A percentile compares a stretch with the other conserved stretches of the same genome.
Conservation (phyloP, 768 basidiomycete species). For the Kwoniella botswanensis region DNA sequence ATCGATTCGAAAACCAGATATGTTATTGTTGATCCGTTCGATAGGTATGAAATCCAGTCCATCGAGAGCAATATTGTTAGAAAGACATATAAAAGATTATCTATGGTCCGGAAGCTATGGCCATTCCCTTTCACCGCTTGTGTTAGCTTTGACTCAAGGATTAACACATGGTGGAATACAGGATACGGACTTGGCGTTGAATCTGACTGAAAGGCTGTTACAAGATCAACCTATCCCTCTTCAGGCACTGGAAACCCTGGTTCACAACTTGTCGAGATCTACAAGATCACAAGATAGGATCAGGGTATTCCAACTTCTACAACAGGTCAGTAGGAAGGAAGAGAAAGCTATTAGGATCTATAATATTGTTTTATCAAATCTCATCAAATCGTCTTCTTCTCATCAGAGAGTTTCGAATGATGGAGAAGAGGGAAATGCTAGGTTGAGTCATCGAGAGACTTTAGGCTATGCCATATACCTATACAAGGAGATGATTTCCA, state of each 20-base stretch:
- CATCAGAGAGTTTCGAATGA: not conserved
- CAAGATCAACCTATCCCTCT: slow-evolving; percentile 7
- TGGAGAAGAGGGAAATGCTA: not conserved
- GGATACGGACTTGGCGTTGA: slow-evolving; percentile 28
- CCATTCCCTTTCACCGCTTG: slow-evolving; percentile 4
- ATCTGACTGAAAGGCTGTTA: slow-evolving; percentile 16
- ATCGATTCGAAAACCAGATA: slow-evolving; percentile 14
- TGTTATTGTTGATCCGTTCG: slow-evolving; percentile 33
- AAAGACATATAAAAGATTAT: slow-evolving; percentile 47
- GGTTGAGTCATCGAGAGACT: slow-evolving; percentile 1
- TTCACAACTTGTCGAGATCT: slow-evolving; percentile 12
- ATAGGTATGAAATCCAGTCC: slow-evolving; percentile 23
- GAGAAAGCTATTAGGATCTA: slow-evolving; percentile 5
- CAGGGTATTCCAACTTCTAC: slow-evolving; percentile 20
- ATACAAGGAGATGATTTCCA: slow-evolving; percentile 38
- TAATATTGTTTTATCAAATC: slow-evolving; percentile 21
- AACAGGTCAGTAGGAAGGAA: not conserved
- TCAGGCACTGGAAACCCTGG: not conserved
- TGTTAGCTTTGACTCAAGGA: slow-evolving; percentile 31
- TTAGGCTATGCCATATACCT: slow-evolving; percentile 27
- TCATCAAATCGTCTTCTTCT: not conserved
- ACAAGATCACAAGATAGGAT: slow-evolving; percentile 11
- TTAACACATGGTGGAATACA: slow-evolving; percentile 16
- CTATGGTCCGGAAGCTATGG: slow-evolving; percentile 18
- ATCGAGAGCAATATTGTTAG: slow-evolving; percentile 38